Base-by-base conservation (phyloP, 202 grass and related monocot genomes). In the Sporobolus alterniflorus region DNA sequence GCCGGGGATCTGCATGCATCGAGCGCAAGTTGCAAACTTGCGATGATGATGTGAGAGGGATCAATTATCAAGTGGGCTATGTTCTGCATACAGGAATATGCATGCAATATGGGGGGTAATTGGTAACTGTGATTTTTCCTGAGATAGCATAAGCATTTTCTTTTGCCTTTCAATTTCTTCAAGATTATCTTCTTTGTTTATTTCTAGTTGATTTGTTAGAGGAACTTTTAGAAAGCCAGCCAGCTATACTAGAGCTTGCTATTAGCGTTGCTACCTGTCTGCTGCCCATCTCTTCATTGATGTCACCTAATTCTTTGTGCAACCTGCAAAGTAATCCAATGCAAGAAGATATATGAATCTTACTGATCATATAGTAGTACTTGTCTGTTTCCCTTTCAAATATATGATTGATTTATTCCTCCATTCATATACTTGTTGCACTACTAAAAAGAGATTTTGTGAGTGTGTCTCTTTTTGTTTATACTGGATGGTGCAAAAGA, bases 91-190 rank as follows among this genome's bases (percentile, higher is more conserved):
- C 69, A 46, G 41, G 75, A 80, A 64, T 59, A 64, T 64, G 75
- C 88, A 87, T 75, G 88, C 79, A 80, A 90, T 90, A 90, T 87
- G 36, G 69, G 60, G 79, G 85, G 89, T 87, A 87, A 87, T 84
- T 87, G 69, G 1, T 42, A 46, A 52, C 29, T 60, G 68, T 75
- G 69, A 76, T 84, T 90, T 87, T 90, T 87, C 39, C 54, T 60
- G 46, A 36, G 57, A 76, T n/a, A n/a, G 17, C 80, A 90, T 63
- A 50, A 56, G 16, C 14, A 64, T 83, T 83, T 39, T 83, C 4
- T 8, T n/a, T n/a, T 24, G 10, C 30, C 5, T 40, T 39, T 21
- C 54, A 64, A n/a, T 21, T 9, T 9, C 1, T 1, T 18, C 57
- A 44, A 52, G 54, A 85, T 52, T 9, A 16, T 87, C 64, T 76